A percentile compares a stretch with the other conserved stretches of the same genome.
phyloP scores from a whole-genome alignment of 1,284 basidiomycete species.

The Leccinum brunneo-olivaceum region DNA sequence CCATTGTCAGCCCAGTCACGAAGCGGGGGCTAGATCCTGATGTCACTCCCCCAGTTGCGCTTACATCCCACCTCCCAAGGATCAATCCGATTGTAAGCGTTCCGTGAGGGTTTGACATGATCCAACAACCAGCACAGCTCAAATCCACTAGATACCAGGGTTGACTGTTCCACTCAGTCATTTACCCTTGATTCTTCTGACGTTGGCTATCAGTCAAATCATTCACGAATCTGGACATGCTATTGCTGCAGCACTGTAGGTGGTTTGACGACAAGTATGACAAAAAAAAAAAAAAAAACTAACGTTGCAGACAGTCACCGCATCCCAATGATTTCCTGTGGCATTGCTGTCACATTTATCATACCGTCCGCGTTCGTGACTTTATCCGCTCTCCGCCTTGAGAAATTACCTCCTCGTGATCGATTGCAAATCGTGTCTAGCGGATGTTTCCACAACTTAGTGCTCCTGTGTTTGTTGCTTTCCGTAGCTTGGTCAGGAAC shows the following conservation, averaged over 20 bases:
- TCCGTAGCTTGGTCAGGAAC: constrained; percentile 28
- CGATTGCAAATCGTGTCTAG: constrained; percentile 54
- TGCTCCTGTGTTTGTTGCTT: constrained; percentile 39
- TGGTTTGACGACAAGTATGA: constrained; percentile 1
- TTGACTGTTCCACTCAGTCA: constrained; percentile 65
- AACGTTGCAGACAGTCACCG: constrained; percentile 21
- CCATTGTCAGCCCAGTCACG: constrained; percentile 6
- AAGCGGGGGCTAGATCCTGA: constrained; percentile 13
- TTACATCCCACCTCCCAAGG: constrained; percentile 12
- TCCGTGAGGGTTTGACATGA: neutral
- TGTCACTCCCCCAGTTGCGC: constrained; percentile 5
- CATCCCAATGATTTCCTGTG: constrained; percentile 53
- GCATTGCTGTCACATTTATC: constrained; percentile 47
- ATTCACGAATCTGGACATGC: constrained; percentile 71
- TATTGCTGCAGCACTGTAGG: constrained; percentile 59
- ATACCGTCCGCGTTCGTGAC: constrained; percentile 69
- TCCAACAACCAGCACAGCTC: constrained; percentile 7
- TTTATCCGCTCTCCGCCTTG: constrained; percentile 40
- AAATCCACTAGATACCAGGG: constrained; percentile 57
- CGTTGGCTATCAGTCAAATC: constrained; percentile 52
- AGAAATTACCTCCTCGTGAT: constrained; percentile 34
- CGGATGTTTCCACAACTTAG: constrained; percentile 67
- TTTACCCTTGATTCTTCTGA: constrained; percentile 51
- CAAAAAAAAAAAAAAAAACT: neutral
- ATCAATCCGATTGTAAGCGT: constrained; percentile 43